phyloP scores from a whole-genome alignment of 2,329 filamentous ascomycete genomes.

The Aspergillus proliferans region DNA sequence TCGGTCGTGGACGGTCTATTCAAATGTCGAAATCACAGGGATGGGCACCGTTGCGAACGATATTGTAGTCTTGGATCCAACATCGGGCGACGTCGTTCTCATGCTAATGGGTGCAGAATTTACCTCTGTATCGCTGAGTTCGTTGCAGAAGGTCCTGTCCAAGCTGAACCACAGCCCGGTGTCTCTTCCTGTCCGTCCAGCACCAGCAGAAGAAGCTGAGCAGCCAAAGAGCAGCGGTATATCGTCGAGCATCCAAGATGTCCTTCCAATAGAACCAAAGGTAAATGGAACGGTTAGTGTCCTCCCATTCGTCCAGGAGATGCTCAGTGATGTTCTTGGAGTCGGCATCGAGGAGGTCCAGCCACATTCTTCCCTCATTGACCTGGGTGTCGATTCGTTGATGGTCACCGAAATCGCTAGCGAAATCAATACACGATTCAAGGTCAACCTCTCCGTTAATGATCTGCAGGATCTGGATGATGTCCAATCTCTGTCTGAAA shows the following conservation, averaged over 20 bases:
- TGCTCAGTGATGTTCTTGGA: background rate
- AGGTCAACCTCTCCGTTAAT: background rate
- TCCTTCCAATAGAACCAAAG: background rate
- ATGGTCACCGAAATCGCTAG: conserved; percentile 15
- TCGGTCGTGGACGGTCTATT: conserved; percentile 11
- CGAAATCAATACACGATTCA: conserved; percentile 10
- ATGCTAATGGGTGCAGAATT: background rate
- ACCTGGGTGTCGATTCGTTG: conserved; percentile 19
- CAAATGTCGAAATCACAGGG: conserved; percentile 10
- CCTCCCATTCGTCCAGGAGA: background rate
- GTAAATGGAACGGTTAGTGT: background rate
- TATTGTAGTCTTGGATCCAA: background rate
- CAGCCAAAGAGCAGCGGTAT: background rate
- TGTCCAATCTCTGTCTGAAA: too few relatives aligned
- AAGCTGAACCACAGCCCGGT: background rate
- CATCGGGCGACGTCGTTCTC: background rate
- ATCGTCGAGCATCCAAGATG: background rate
- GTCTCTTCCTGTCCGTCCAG: background rate
- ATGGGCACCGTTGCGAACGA: conserved; percentile 7
- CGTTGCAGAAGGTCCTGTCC: background rate
- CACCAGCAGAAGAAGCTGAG: background rate
- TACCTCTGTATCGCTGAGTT: background rate
- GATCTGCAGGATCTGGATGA: too few relatives aligned
- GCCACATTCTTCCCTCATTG: background rate
- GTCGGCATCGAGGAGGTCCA: background rate